Base-by-base conservation (phyloP, 306 rosid species). In the Urtica urens region DNA sequence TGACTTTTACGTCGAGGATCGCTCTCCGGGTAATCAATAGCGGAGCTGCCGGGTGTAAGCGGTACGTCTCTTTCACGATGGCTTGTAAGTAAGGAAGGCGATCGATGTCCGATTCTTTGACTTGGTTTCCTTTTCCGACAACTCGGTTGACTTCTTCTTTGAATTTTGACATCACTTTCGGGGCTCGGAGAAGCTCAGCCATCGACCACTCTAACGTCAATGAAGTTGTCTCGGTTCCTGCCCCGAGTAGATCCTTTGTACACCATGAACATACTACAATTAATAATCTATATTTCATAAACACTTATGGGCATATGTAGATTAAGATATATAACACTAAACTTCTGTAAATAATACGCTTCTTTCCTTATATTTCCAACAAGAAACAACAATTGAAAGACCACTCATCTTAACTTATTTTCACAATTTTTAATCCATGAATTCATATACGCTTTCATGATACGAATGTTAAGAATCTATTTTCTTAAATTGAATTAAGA, bases 141-240 rank as follows among this genome's bases (percentile, higher is more conserved):
- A 42, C 30, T 49, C 43, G 51, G 3, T 33, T 17, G 6, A 60
- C 12, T 50, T 60, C 68, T 34, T 8, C 28, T 49, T 49, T 19
- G 37, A 64, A 67, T 55, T 55, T 50, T 23, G 46, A 27, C 11
- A 68, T 10, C 5, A n/a, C 3, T 18, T 55, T 55, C 0, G 59
- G 73, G 33, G 51, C 39, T 33, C 18, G 18, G 3, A 61, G 30
- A 31, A 61, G 59, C 38, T 68, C 68, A 1, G 64, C 63, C 68
- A 68, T 60, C 16, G 64, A 51, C 68, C 73, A 60, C 28, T 68
- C 63, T 27, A 68, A 28, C 26, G 63, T 60, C n/a, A 21, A 5
- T 2, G 64, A 41, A 23, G 73, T 68, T 23, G 68, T 49, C 6
- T 60, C 60, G 1, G 53, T 67, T 3, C 59, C 72, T 1, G 63